Base-by-base conservation (phyloP, 306 rosid genomes). In the Citrullus mucosospermus region DNA sequence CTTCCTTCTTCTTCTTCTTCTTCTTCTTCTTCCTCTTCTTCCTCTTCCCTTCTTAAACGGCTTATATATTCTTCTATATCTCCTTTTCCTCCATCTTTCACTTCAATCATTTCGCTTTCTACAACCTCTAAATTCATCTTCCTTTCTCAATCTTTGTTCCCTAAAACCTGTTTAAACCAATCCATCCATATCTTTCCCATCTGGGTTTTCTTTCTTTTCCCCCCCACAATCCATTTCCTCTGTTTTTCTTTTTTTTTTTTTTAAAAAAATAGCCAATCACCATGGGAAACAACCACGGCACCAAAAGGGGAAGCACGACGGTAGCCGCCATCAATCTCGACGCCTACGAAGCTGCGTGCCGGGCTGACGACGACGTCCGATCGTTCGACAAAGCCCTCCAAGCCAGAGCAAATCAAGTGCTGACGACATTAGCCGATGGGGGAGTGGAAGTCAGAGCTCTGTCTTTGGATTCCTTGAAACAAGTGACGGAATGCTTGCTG, bases 401-500 rank as follows among this genome's bases (percentile, higher is more conserved):
- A 44, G 81, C 88, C 13, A 86, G 97, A 46, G 92, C 97, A 30
- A 88, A 84, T 72, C 91, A 86, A 58, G 90, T 92, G 16, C 91
- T 95, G 79, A 92, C 80, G 60, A 83, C 91, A 14, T 87, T 95
- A 6, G 93, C 93, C 1, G 50, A 39, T 28, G 87, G 55, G 11
- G 96, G 98, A 2, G 98, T 92, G 0, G 90, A 91, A 66, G 92
- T 91, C 60, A 90, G 90, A 32, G 85, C 97, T 34, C 89, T 95
- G 75, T 95, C 98, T 0, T 91, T 95, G 6, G 93, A 91, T 38
- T 92, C 97, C 8, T 82, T 95, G 1, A 88, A 89, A 51, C 89
- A 88, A 60, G 86, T 95, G 74, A 95, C 97, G 0, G 96, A 83
- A 77, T 95, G 98, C 60, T 90, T 92, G 4, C 78, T 92, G 70